Percentiles rank a stretch among this genome's conserved stretches.
These are phyloP conservation scores for Parasitella parasitica DNA, from an alignment of 371 early-diverging fungal genomes.

Conservation along the genomic window DNA sequence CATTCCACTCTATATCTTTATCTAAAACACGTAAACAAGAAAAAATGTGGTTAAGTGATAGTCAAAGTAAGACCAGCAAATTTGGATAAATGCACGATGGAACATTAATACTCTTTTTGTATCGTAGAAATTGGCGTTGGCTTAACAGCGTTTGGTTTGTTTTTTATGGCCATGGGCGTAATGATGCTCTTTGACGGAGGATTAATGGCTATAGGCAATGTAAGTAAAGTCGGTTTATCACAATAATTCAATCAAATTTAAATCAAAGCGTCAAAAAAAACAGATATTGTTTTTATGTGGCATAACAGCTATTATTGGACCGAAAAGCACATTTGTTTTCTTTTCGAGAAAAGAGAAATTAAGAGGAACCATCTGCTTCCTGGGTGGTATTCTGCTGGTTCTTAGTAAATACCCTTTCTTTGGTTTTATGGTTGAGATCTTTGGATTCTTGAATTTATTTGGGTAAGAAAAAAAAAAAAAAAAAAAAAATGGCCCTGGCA, in stretches of 20 bases:
- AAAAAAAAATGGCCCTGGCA: not conserved
- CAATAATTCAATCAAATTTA: not conserved
- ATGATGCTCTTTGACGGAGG: conserved; percentile 94
- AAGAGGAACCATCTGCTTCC: conserved; percentile 88
- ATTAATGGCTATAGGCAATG: conserved; percentile 94
- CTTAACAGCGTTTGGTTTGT: conserved; percentile 91
- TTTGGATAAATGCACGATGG: not conserved
- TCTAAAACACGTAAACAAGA: not conserved
- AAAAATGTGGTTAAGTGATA: conserved; percentile 80
- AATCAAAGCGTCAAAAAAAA: not conserved
- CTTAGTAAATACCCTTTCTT: conserved; percentile 86
- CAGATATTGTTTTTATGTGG: conserved; percentile 92
- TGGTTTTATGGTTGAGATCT: conserved; percentile 88
- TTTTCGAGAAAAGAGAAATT: conserved; percentile 81
- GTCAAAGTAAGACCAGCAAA: conserved; percentile 64
- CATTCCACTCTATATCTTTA: not conserved
- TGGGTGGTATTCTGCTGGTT: conserved; percentile 89
- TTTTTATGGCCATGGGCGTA: conserved; percentile 91
- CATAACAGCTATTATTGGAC: conserved; percentile 85
- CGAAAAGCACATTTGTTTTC: conserved; percentile 80
- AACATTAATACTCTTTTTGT: not conserved
- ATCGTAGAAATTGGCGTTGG: conserved; percentile 91
- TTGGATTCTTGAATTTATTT: conserved; percentile 96
- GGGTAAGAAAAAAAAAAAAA: conserved; percentile 65
- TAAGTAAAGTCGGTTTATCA: conserved; percentile 30